phyloP scores from a whole-genome alignment of 2,329 filamentous ascomycete genomes.

The Ceratocystis lukuohia region DNA sequence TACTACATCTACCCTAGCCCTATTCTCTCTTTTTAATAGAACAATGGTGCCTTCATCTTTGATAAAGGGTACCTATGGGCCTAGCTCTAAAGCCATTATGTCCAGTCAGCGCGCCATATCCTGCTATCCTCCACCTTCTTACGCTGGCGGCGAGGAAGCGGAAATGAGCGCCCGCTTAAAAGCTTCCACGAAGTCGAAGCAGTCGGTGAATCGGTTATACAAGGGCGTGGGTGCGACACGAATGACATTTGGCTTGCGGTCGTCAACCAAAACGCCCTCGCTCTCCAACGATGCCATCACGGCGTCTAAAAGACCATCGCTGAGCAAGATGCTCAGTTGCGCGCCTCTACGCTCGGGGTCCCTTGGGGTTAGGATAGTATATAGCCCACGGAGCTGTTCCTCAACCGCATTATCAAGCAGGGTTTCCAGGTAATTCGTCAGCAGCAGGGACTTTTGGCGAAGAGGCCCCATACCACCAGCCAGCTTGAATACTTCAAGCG shows the following conservation, averaged over 20 bases:
- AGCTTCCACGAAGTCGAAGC: conserved; percentile 25
- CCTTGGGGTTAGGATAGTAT: conserved; percentile 51
- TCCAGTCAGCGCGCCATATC: background rate
- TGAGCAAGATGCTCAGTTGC: conserved; percentile 59
- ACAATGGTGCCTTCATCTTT: too few species aligned
- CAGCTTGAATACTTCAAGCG: conserved; percentile 55
- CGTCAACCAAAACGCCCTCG: conserved; percentile 60
- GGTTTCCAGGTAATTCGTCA: conserved; percentile 61
- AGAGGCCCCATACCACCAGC: conserved; percentile 50
- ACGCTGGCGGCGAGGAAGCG: background rate
- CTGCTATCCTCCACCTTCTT: background rate
- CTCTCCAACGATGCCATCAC: conserved; percentile 50
- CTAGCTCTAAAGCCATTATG: background rate
- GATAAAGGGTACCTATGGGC: background rate
- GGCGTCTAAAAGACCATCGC: conserved; percentile 42
- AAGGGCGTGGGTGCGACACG: conserved; percentile 65
- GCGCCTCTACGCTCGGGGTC: conserved; percentile 54
- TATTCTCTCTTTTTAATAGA: too few species aligned
- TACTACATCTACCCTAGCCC: too few species aligned
- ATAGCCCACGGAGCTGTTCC: conserved; percentile 26
- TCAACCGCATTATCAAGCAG: conserved; percentile 34
- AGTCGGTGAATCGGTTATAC: conserved; percentile 64
- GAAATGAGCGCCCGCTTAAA: conserved; percentile 23
- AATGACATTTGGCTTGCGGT: conserved; percentile 67
- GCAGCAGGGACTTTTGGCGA: conserved; percentile 48